Percentiles rank a stretch among this genome's conserved stretches.
These are phyloP conservation scores for Pseudogymnoascus sp. DNA, from an alignment of 2,329 filamentous ascomycete species.

Conservation along the genomic window DNA sequence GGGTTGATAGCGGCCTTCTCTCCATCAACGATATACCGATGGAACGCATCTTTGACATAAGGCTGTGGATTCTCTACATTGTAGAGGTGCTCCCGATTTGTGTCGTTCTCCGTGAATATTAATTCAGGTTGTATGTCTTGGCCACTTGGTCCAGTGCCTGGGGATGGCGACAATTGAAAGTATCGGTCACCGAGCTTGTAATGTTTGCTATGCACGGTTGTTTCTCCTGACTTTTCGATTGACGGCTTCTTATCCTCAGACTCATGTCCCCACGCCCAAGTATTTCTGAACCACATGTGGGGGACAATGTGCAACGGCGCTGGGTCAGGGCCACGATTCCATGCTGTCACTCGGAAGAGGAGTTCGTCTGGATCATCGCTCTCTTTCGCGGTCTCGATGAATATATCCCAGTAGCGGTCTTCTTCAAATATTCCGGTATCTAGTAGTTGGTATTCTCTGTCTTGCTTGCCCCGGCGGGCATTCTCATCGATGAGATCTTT, in stretches of 20 bases:
- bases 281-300: slow-evolving; percentile 95
- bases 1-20: slow-evolving; percentile 81
- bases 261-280: slow-evolving; percentile 90
- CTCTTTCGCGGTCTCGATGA: slow-evolving; percentile 94
- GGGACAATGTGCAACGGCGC: slow-evolving; percentile 90
- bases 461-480: slow-evolving; percentile 63
- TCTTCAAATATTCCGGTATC: slow-evolving; percentile 87
- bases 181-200: slow-evolving; percentile 75
- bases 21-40: slow-evolving; percentile 74
- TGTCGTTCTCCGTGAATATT: slow-evolving; percentile 94
- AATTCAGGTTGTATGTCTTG: slow-evolving; percentile 79
- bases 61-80: slow-evolving; percentile 68
- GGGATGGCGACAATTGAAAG: slow-evolving; percentile 80
- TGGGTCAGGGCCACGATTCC: slow-evolving; percentile 86
- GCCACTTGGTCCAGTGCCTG: slow-evolving; percentile 69
- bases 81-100: slow-evolving; percentile 74
- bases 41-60: slow-evolving; percentile 94
- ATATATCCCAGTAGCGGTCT: slow-evolving; percentile 91
- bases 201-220: slow-evolving; percentile 70
- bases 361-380: slow-evolving; percentile 85
- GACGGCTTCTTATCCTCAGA: slow-evolving; percentile 67
- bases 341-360: slow-evolving; percentile 88
- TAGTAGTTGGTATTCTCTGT: slow-evolving; percentile 84
- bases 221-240: slow-evolving; percentile 60
- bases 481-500: slow-evolving; percentile 81